Base-by-base conservation (phyloP, 139 green algal species). In the Chlamydomonas asymmetrica region DNA sequence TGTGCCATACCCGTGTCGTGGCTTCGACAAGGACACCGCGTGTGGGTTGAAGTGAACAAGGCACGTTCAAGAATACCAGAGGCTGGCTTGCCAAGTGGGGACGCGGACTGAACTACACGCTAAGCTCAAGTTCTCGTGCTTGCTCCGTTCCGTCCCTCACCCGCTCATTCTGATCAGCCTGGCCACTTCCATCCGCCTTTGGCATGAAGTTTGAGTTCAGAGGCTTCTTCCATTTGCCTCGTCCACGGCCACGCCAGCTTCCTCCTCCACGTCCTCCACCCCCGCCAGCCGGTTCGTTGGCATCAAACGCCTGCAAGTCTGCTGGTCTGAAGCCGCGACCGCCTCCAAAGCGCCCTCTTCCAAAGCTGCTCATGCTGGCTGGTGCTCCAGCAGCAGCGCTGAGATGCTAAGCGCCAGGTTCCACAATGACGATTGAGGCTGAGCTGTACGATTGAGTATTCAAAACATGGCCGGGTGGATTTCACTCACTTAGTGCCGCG, bases 1-100 rank as follows among this genome's bases (percentile, higher is more conserved):
- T n/a, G n/a, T n/a, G n/a, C n/a, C n/a, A n/a, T n/a, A n/a, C 37
- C 84, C 74, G 62, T 84, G 74, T 13, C 60, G 29, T 23, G 89
- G 38, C 85, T 90, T 80, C 61, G 70, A 18, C 31, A 3, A 49
- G 38, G 22, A 20, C 2, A 43, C 0, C 22, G 29, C 41, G 62
- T 3, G 31, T 4, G 27, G 32, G 59, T 9, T n/a, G 59, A 7
- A 34, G 32, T 4, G 34, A 2, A 43, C 34, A n/a, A 29, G 60
- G n/a, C 27, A 31, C 27, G 56, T 38, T n/a, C 29, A 22, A 63
- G 56, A 63, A 16, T 10, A 61, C 13, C 18, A 25, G 22, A n/a
- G 52, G 45, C 45, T 25, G 18, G 45, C 13, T 25, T 16, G 13
- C 13, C 13, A 16, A 52, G 45, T 13, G 18, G 45, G 13, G 13